phyloP scores from a whole-genome alignment of 371 early-diverging fungal species.

The Lichtheimia ramosa region DNA sequence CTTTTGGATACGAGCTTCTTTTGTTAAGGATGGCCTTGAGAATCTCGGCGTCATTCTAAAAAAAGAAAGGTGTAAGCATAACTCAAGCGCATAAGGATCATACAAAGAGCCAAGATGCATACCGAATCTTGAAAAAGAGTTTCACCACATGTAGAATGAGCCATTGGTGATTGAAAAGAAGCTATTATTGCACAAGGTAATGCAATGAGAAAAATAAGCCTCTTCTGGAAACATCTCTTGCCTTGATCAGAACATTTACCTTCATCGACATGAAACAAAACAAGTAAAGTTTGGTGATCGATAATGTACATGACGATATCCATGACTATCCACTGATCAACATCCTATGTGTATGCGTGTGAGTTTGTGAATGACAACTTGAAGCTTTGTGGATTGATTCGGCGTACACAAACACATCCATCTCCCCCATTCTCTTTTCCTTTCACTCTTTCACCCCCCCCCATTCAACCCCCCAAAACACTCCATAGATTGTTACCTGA shows the following conservation, averaged over 20 bases:
- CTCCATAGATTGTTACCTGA: neutral
- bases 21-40: neutral
- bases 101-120: neutral
- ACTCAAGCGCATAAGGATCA: neutral
- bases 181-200: too few relatives aligned
- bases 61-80: constrained; percentile 1
- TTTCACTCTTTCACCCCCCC: too few relatives aligned
- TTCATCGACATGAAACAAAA: constrained; percentile 50
- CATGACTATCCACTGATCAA: constrained; percentile 39
- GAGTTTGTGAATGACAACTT: neutral
- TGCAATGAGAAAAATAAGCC: too few relatives aligned
- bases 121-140: constrained; percentile 6
- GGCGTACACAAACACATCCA: too few relatives aligned
- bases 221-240: too few relatives aligned
- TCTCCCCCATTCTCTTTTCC: too few relatives aligned
- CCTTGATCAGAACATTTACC: neutral
- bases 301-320: constrained; percentile 64
- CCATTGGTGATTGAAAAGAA: too few relatives aligned
- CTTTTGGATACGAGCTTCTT: neutral
- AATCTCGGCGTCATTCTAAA: neutral
- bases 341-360: neutral
- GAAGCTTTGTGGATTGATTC: too few relatives aligned
- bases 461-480: too few relatives aligned
- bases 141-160: constrained; percentile 10
- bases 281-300: constrained; percentile 52